Conservation (phyloP, 768 basidiomycete genomes). For the Russula sp. region DNA sequence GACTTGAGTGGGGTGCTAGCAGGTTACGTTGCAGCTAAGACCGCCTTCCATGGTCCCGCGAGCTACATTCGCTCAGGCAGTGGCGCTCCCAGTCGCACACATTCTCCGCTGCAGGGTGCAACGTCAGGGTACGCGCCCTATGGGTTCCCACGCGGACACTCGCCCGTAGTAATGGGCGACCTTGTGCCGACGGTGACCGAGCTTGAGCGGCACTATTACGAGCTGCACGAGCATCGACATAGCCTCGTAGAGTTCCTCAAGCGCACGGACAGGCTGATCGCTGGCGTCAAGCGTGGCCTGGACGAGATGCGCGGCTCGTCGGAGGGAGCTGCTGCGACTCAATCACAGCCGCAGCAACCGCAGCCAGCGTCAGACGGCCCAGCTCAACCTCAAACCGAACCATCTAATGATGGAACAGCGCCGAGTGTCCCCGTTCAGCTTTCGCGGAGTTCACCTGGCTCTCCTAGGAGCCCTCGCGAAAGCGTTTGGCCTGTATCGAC, state of each 20-base stretch:
- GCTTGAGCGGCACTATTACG: slow-evolving; percentile 62
- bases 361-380: slow-evolving; percentile 1
- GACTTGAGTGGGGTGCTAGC: slow-evolving; percentile 13
- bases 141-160: slow-evolving; percentile 35
- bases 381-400: slow-evolving; percentile 10
- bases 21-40: slow-evolving; percentile 10
- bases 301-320: slow-evolving; percentile 57
- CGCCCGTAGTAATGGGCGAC: slow-evolving; percentile 35
- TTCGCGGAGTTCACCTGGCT: slow-evolving; percentile 23
- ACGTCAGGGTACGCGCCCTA: slow-evolving; percentile 31
- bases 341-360: background rate
- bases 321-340: slow-evolving; percentile 14
- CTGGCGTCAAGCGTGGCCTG: slow-evolving; percentile 60
- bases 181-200: slow-evolving; percentile 46
- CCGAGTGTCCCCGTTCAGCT: slow-evolving; percentile 25
- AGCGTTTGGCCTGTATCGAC: slow-evolving; percentile 30
- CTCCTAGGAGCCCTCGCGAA: slow-evolving; percentile 23
- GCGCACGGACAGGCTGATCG: slow-evolving; percentile 67
- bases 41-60: slow-evolving; percentile 31
- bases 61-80: slow-evolving; percentile 58
- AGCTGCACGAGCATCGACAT: slow-evolving; percentile 55
- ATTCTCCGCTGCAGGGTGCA: slow-evolving; percentile 53
- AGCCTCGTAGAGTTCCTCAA: slow-evolving; percentile 68
- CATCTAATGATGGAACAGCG: slow-evolving; percentile 11
- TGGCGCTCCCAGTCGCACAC: slow-evolving; percentile 60